Evolutionary conservation across 768 basidiomycete species (phyloP).

Genomic region (Mycena rebaudengoi): DNA sequence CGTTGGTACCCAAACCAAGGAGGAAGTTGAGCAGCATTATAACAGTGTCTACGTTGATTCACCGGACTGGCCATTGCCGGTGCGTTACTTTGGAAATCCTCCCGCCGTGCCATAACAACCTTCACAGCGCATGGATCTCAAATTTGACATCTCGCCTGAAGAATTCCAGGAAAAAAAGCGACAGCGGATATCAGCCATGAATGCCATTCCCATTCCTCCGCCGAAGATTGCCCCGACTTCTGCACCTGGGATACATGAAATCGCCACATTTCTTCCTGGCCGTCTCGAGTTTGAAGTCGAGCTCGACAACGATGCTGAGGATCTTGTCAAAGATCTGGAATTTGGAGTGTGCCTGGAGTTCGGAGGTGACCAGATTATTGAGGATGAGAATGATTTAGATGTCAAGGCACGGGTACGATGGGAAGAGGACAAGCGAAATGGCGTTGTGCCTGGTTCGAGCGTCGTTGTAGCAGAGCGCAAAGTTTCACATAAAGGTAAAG

Average conservation of each 20-base stretch:
- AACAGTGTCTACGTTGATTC: constrained; percentile 81
- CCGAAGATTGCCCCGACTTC: constrained; percentile 87
- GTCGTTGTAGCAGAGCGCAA: constrained; percentile 34
- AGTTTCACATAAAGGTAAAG: constrained; percentile 46
- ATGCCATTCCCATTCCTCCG: constrained; percentile 58
- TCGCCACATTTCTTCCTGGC: constrained; percentile 92
- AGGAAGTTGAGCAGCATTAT: constrained; percentile 94
- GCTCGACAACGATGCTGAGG: constrained; percentile 96
- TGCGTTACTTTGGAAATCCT: constrained; percentile 46
- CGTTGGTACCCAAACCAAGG: constrained; percentile 91
- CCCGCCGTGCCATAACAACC: constrained; percentile 24
- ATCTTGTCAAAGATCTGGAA: constrained; percentile 93
- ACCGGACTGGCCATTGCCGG: constrained; percentile 82
- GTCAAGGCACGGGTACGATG: constrained; percentile 65
- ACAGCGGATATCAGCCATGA: constrained; percentile 85
- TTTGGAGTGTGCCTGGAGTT: constrained; percentile 89
- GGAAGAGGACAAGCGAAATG: constrained; percentile 54
- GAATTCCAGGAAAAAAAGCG: constrained; percentile 93
- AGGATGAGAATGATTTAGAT: constrained; percentile 81
- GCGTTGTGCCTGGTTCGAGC: constrained; percentile 32
- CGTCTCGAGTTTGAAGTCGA: constrained; percentile 99
- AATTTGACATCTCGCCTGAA: constrained; percentile 78
- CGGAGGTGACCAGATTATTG: constrained; percentile 83
- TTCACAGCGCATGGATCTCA: constrained; percentile 58
- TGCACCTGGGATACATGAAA: constrained; percentile 90